These are phyloP conservation scores for Spathaspora hagerdaliae DNA, from an alignment of 805 yeast species.

Conservation along the genomic window DNA sequence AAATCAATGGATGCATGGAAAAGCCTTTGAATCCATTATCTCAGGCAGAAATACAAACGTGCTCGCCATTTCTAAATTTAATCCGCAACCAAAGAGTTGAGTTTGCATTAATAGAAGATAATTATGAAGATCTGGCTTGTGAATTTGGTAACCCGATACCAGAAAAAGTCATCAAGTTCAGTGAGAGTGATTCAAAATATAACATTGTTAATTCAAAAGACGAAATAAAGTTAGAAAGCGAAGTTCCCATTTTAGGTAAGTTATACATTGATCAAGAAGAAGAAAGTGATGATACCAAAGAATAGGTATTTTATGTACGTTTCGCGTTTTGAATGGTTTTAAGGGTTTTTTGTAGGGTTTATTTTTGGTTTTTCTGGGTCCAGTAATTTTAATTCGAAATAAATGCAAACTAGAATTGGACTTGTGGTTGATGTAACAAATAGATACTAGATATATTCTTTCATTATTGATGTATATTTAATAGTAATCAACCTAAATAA, in stretches of 20 bases:
- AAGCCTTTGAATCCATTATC: conserved; percentile 31
- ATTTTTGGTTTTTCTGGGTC: too few species aligned
- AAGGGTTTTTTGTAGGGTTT: too few species aligned
- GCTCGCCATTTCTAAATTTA: conserved; percentile 35
- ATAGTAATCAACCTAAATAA: too few species aligned
- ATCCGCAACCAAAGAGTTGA: conserved; percentile 26
- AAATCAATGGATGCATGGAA: not conserved
- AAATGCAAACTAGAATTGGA: too few species aligned
- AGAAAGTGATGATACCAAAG: conserved; percentile 3
- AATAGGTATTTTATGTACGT: not conserved
- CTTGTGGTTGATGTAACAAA: too few species aligned
- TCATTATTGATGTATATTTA: too few species aligned
- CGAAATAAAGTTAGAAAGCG: not conserved
- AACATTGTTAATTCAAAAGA: not conserved
- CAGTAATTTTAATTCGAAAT: too few species aligned
- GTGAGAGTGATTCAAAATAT: not conserved
- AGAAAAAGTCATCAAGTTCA: conserved; percentile 7
- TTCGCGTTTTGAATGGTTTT: too few species aligned
- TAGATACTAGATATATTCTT: too few species aligned
- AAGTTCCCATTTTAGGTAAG: not conserved
- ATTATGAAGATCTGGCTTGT: conserved; percentile 12
- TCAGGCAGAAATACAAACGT: conserved; percentile 55
- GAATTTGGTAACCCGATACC: conserved; percentile 26
- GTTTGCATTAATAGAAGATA: conserved; percentile 15
- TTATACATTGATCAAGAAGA: conserved; percentile 6